Evolutionary conservation across 2,329 filamentous ascomycete species (phyloP).

Genomic region (Ophiostoma pallidulum): DNA sequence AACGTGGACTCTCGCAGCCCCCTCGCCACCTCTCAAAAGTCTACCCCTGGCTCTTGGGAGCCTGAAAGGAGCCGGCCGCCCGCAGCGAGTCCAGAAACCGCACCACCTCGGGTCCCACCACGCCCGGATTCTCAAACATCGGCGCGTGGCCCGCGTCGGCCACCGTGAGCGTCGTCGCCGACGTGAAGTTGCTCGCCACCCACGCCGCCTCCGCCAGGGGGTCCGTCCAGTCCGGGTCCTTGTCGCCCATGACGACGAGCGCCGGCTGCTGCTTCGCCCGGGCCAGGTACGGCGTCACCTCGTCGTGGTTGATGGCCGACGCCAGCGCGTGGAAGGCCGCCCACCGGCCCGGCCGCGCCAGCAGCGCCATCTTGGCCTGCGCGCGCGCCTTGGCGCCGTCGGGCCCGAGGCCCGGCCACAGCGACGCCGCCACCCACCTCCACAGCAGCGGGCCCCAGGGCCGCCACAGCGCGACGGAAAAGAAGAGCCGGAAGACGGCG

Average conservation of each 20-base stretch:
- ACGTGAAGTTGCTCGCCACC: conserved; percentile 15
- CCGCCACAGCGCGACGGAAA: conserved; percentile 10
- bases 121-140: conserved; percentile 14
- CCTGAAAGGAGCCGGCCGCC: conserved; percentile 2
- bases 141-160: conserved; percentile 16
- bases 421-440: conserved; percentile 9
- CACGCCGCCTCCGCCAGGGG: conserved; percentile 17
- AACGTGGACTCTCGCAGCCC: not conserved
- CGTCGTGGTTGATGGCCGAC: conserved; percentile 11
- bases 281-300: conserved; percentile 11
- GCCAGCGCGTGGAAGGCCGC: conserved; percentile 13
- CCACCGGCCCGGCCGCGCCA: conserved; percentile 14
- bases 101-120: conserved; percentile 13
- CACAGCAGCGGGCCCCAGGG: conserved; percentile 17
- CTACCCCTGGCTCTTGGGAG: not conserved
- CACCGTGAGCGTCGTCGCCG: conserved; percentile 8
- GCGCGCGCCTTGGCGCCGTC: conserved; percentile 12
- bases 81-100: conserved; percentile 12
- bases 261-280: conserved; percentile 9
- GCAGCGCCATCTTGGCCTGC: not conserved
- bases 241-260: conserved; percentile 17
- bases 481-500: not conserved
- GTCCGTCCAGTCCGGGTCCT: conserved; percentile 18
- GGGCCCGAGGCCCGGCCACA: conserved; percentile 17
- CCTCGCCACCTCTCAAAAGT: not conserved